Evolutionary conservation across 2,329 filamentous ascomycete species (phyloP).

Genomic region (Aciculosporium take): DNA sequence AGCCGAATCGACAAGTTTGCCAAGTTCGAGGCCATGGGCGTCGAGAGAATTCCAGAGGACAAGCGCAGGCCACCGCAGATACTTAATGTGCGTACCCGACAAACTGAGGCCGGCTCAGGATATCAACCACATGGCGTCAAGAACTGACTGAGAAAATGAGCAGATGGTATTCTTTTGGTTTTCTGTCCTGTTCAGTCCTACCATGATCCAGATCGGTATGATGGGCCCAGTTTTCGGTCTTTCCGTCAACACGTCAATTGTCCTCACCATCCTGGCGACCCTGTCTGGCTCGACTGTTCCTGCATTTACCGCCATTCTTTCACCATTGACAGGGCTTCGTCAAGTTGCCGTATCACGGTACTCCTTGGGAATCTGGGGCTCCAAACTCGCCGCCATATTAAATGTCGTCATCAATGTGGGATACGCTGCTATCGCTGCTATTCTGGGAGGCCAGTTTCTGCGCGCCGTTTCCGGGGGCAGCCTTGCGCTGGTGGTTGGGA

Average conservation of each 20-base stretch:
- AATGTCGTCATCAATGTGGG: constrained; percentile 12
- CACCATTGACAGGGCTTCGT: constrained; percentile 5
- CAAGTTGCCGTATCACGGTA: constrained; percentile 9
- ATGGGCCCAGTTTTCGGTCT: constrained; percentile 6
- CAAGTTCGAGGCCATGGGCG: constrained; percentile 5
- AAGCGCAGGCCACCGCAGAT: constrained; percentile 3
- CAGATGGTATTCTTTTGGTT: constrained; percentile 9
- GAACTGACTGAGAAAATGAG: not conserved
- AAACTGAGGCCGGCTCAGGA: no score
- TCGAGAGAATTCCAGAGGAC: constrained; percentile 4
- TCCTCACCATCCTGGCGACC: constrained; percentile 6
- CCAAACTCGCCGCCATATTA: constrained; percentile 10
- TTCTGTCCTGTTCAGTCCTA: constrained; percentile 7
- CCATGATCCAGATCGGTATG: constrained; percentile 7
- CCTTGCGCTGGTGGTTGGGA: constrained; percentile 11
- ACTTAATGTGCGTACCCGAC: constrained; percentile 3
- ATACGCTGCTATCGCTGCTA: constrained; percentile 10
- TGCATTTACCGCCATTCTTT: constrained; percentile 6
- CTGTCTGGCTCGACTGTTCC: constrained; percentile 5
- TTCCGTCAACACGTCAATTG: constrained; percentile 6
- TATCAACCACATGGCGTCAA: not conserved
- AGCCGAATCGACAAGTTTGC: constrained; percentile 2
- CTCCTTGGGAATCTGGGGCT: constrained; percentile 11
- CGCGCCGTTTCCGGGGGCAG: constrained; percentile 11
- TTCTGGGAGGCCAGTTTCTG: constrained; percentile 11